Percentiles rank a stretch among this genome's conserved stretches.
These are phyloP conservation scores for Acorus calamus DNA, from an alignment of 106 monocot species.

Conservation along the genomic window DNA sequence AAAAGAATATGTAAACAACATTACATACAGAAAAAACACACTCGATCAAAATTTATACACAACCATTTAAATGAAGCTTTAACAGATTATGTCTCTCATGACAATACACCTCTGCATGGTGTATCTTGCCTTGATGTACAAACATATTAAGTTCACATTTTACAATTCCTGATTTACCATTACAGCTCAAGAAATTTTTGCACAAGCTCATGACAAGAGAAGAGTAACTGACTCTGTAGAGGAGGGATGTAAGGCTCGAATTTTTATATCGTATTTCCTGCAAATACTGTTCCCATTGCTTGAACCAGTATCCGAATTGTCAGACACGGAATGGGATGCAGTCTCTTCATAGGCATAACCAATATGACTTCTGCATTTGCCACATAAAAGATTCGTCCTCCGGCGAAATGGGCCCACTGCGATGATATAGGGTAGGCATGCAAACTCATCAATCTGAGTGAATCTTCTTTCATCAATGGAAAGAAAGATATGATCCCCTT, in stretches of 20 bases:
- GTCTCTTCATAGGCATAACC: constrained; percentile 22
- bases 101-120: too few species aligned
- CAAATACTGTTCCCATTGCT: not conserved
- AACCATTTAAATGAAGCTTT: too few species aligned
- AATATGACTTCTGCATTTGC: constrained; percentile 22
- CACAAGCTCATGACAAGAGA: constrained; percentile 2
- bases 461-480: constrained; percentile 32
- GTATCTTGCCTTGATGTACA: too few species aligned
- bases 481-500: constrained; percentile 31
- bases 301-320: not conserved
- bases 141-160: too few species aligned
- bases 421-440: constrained; percentile 18
- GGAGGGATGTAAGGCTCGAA: constrained; percentile 24
- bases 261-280: constrained; percentile 12
- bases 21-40: too few species aligned
- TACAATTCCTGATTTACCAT: too few species aligned
- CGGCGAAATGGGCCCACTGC: constrained; percentile 23
- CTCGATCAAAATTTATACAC: too few species aligned
- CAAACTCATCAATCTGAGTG: constrained; percentile 15
- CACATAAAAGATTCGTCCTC: constrained; percentile 26
- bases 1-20: too few species aligned
- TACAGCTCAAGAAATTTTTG: too few species aligned
- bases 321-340: not conserved
- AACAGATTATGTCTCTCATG: too few species aligned
- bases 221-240: constrained; percentile 5